These are phyloP conservation scores for Yarrowia sp. DNA, from an alignment of 805 yeast genomes.

Conservation along the genomic window DNA sequence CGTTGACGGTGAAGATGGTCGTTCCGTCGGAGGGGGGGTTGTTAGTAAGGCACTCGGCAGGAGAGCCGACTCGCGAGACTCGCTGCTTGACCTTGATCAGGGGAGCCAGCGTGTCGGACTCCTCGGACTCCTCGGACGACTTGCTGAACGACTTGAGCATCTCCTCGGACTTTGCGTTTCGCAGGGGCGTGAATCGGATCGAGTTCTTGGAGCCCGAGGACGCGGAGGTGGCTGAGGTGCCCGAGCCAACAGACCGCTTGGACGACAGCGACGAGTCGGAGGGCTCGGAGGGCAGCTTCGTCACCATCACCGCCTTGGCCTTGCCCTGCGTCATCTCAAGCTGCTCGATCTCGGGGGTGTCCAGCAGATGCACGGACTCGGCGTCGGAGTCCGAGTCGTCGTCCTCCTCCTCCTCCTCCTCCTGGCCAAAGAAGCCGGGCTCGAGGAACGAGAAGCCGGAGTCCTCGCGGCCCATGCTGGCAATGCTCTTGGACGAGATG, in stretches of 20 bases:
- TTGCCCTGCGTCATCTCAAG: conserved; percentile 9
- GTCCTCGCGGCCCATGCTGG: not conserved
- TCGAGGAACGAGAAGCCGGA: conserved; percentile 13
- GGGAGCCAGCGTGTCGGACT: conserved; percentile 13
- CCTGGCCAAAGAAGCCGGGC: conserved; percentile 3
- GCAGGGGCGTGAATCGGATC: conserved; percentile 15
- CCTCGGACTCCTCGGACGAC: conserved; percentile 3
- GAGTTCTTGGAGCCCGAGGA: not conserved
- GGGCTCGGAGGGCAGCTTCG: conserved; percentile 3
- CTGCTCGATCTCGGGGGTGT: conserved; percentile 23
- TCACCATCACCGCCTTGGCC: conserved; percentile 24
- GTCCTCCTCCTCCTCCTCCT: not conserved
- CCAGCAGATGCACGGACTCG: conserved; percentile 1
- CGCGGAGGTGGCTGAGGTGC: not conserved
- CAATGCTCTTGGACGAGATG: conserved; percentile 14
- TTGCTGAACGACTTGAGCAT: not conserved
- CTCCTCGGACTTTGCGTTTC: conserved; percentile 24
- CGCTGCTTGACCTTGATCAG: conserved; percentile 15
- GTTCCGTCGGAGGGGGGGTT: not conserved
- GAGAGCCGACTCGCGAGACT: conserved; percentile 2
- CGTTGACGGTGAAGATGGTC: conserved; percentile 1
- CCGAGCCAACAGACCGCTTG: not conserved
- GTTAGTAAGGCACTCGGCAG: not conserved
- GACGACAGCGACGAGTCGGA: conserved; percentile 4
- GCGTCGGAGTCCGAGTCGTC: not conserved